Conservation (phyloP, 78 protist species). For the Dictyostelium intermedium region DNA sequence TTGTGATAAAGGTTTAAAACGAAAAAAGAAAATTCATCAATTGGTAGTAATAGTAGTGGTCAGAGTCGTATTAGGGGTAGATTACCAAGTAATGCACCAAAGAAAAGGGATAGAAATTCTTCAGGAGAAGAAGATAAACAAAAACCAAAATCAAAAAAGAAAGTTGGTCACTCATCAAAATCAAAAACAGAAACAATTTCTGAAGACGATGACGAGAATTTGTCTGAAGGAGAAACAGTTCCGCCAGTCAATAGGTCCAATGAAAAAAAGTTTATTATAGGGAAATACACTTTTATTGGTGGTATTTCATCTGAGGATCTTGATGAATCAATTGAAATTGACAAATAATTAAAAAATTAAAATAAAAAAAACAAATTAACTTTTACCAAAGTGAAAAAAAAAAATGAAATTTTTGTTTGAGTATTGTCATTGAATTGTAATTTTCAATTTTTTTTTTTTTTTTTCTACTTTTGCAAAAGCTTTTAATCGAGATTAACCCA, state of each 20-base stretch:
- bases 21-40: neutral
- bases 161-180: neutral
- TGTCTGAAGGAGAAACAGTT: neutral
- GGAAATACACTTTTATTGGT: neutral
- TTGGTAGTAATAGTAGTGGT: neutral
- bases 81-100: neutral
- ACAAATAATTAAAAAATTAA: neutral
- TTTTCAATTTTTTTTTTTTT: neutral
- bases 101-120: neutral
- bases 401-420: neutral
- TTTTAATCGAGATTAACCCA: neutral
- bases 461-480: too few relatives aligned
- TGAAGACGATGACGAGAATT: neutral
- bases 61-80: neutral
- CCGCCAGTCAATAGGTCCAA: neutral
- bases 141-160: neutral
- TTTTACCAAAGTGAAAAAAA: neutral
- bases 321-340: neutral
- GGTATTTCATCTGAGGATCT: neutral
- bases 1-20: neutral
- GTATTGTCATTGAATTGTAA: neutral
- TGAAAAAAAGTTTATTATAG: neutral
- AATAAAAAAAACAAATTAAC: neutral
- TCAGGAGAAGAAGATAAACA: neutral
- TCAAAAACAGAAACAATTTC: neutral